Conservation (phyloP, 1,139 yeast species). For the Debaryomycetaceae sp. region DNA sequence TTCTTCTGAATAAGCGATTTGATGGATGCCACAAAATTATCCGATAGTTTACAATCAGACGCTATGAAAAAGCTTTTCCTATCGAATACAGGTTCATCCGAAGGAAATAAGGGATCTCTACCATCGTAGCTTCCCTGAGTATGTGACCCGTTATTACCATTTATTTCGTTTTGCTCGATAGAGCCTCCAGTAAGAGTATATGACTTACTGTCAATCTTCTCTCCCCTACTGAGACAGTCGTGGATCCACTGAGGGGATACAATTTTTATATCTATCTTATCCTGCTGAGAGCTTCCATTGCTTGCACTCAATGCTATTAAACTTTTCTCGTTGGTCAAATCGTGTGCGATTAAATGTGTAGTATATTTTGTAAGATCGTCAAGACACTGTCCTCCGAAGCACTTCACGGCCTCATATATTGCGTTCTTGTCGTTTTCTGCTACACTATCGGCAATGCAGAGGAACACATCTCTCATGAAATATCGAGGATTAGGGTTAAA, state of each 20-base stretch:
- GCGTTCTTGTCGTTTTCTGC: slow-evolving; percentile 61
- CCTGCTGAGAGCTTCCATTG: slow-evolving; percentile 27
- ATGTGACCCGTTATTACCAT: not conserved
- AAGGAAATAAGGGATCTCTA: slow-evolving; percentile 3
- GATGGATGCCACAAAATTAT: slow-evolving; percentile 25
- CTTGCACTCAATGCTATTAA: slow-evolving; percentile 40
- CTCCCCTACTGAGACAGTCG: slow-evolving; percentile 57
- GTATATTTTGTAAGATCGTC: slow-evolving; percentile 66
- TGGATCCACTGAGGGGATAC: slow-evolving; percentile 79
- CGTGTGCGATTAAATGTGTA: slow-evolving; percentile 70
- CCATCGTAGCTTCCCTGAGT: not conserved
- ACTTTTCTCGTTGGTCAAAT: slow-evolving; percentile 49
- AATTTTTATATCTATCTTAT: slow-evolving; percentile 47
- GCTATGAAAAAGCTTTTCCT: slow-evolving; percentile 28
- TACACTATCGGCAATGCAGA: slow-evolving; percentile 60
- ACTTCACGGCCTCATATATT: slow-evolving; percentile 61
- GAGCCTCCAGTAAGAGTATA: slow-evolving; percentile 44
- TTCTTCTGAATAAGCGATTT: slow-evolving; percentile 24
- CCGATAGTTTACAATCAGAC: slow-evolving; percentile 33
- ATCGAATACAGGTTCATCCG: slow-evolving; percentile 15
- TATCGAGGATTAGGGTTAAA: slow-evolving; percentile 71
- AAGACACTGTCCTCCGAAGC: slow-evolving; percentile 72
- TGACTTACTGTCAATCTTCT: slow-evolving; percentile 49
- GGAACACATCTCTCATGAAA: slow-evolving; percentile 58
- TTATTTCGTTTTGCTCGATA: slow-evolving; percentile 1